Evolutionary conservation across 2,329 filamentous ascomycete species (phyloP).

Genomic region (Stemphylium vesicarium): DNA sequence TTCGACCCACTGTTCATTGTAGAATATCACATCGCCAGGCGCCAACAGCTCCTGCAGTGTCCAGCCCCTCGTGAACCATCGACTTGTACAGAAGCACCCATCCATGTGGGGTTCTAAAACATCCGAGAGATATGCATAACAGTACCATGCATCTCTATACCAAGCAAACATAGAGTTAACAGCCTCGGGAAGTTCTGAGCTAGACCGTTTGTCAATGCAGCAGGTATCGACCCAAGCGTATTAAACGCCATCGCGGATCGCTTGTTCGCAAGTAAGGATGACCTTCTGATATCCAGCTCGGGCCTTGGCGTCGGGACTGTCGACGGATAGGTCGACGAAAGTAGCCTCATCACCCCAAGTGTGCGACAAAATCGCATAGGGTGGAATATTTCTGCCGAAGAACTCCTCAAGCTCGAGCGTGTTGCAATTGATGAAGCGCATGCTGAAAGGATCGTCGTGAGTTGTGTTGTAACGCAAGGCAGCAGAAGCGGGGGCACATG

Average conservation of each 20-base stretch:
- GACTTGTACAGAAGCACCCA: neutral
- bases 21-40: neutral
- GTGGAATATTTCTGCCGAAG: neutral
- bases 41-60: constrained; percentile 3
- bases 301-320: neutral
- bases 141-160: neutral
- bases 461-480: neutral
- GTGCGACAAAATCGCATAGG: neutral
- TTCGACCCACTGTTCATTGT: neutral
- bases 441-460: neutral
- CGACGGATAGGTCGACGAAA: neutral
- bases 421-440: constrained; percentile 1
- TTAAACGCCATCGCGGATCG: neutral
- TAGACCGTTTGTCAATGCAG: constrained; percentile 12
- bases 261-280: neutral
- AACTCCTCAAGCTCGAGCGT: constrained; percentile 1
- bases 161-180: constrained; percentile 9
- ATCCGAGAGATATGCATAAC: constrained; percentile 13
- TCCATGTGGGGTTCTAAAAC: neutral
- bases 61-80: constrained; percentile 7
- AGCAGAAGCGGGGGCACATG: neutral
- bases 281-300: neutral
- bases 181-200: constrained; percentile 12
- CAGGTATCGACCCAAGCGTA: constrained; percentile 14
- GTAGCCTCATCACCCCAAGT: constrained; percentile 1